Conservation (phyloP, 2,329 filamentous ascomycete species). For the Exophiala mesophila region DNA sequence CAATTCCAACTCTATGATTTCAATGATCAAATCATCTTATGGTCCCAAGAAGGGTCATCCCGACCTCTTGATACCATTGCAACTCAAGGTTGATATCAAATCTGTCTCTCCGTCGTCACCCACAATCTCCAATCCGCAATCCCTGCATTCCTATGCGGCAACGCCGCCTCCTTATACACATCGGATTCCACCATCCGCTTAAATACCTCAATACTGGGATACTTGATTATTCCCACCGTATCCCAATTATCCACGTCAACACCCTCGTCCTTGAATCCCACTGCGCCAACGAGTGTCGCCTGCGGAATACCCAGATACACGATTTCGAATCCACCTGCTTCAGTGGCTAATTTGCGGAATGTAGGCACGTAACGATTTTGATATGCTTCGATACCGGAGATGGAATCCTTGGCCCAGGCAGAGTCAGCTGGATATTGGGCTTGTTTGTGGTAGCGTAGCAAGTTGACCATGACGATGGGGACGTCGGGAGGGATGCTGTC, state of each 20-base stretch:
- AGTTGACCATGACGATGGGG: background rate
- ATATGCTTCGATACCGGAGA: background rate
- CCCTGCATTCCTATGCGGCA: background rate
- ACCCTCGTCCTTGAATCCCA: background rate
- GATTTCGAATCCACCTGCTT: background rate
- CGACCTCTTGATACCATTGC: no score
- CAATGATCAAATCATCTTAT: no score
- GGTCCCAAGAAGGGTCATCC: no score
- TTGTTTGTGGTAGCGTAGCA: background rate
- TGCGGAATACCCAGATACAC: background rate
- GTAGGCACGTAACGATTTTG: background rate
- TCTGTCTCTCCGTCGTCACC: background rate
- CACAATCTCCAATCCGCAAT: background rate
- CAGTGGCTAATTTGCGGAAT: background rate
- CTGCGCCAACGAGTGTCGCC: background rate
- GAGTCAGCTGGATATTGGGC: background rate
- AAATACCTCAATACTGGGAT: background rate
- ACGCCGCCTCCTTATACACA: background rate
- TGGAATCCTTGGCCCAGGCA: background rate
- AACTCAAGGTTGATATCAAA: slow-evolving; percentile 5
- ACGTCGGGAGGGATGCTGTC: background rate
- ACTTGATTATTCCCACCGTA: background rate
- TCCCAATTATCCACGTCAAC: background rate
- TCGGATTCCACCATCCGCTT: background rate
- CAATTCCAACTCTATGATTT: no score